Evolutionary conservation across 345 rosid species (phyloP).

Genomic region (Acer campestre): DNA sequence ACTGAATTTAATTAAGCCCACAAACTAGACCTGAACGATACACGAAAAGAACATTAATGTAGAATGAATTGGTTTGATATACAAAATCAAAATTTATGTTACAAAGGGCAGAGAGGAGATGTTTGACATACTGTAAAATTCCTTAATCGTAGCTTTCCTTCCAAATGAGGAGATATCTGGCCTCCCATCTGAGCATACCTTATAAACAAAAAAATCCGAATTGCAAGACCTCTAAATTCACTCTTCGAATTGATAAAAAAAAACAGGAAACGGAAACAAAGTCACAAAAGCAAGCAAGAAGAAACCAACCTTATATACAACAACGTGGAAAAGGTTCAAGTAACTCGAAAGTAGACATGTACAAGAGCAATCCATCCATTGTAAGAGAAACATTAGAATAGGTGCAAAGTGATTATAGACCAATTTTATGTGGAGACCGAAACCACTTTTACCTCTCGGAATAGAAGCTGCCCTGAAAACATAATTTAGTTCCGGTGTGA

Average conservation of each 20-base stretch:
- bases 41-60: neutral
- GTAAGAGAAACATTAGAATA: conserved; percentile 44
- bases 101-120: neutral
- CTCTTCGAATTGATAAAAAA: neutral
- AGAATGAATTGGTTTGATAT: neutral
- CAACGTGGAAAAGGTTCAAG: conserved; percentile 46
- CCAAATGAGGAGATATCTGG: conserved; percentile 30
- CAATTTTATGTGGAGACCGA: conserved; percentile 45
- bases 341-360: conserved; percentile 46
- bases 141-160: conserved; percentile 55
- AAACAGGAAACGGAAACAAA: neutral
- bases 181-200: conserved; percentile 45
- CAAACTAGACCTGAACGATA: neutral
- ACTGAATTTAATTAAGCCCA: neutral
- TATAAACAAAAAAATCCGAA: neutral
- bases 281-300: neutral
- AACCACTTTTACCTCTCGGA: conserved; percentile 38
- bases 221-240: neutral
- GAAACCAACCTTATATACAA: conserved; percentile 42
- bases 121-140: conserved; percentile 46
- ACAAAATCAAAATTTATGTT: neutral
- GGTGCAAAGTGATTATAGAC: conserved; percentile 52
- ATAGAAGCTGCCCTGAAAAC: conserved; percentile 48
- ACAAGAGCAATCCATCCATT: conserved; percentile 47
- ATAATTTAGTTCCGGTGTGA: neutral